Evolutionary conservation across 2,329 filamentous ascomycete species (phyloP), one percentile per base, ranked within the genome.

Genomic region (Arthrinium phaeospermum): DNA sequence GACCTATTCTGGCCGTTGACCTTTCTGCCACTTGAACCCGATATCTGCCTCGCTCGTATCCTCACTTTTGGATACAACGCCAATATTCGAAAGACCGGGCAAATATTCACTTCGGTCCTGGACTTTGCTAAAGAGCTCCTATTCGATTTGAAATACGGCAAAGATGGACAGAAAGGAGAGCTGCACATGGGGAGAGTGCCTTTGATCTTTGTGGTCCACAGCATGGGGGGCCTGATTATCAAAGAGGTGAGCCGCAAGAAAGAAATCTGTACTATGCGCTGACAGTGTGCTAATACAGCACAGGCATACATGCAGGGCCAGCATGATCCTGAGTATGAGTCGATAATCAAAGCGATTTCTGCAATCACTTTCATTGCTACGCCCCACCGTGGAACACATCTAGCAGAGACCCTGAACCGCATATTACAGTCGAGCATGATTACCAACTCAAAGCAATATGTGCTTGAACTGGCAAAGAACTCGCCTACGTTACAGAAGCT

Each of bases 51-150:
- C 0, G 75, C 77, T 8, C 74, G 81, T 12, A 79, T 82, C n/a
- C 69, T 80, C 3, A 80, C 78, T 2, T 83, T 80, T 57, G 81
- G 81, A 0, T 83, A 82, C 72, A 78, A 82, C 69, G 75, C 79
- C 14, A 71, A 78, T 24, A 78, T 80, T 57, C 72, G 27, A 6
- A 73, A 72, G 24, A 47, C 73, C 14, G 74, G 72, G 10, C 74
- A 67, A n/a, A 75, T 75, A 45, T 75, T 73, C 14, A 74, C 73
- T 27, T 76, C 76, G 4, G 73, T 82, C 0, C 64, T 76, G 0
- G 80, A 81, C 64, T 82, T 83, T 70, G 80, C 80, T 4, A 81
- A 81, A 70, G 76, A 80, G 24, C 75, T 81, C 0, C 71, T 82
- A 8, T 78, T 75, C 47, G 74, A 76, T 13, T 71, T 82, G 68